Percentiles rank a stretch among this genome's conserved stretches.
Evolutionary conservation across 495 filamentous ascomycete genomes (phyloP).

Genomic region (Penicillium pulvis): DNA sequence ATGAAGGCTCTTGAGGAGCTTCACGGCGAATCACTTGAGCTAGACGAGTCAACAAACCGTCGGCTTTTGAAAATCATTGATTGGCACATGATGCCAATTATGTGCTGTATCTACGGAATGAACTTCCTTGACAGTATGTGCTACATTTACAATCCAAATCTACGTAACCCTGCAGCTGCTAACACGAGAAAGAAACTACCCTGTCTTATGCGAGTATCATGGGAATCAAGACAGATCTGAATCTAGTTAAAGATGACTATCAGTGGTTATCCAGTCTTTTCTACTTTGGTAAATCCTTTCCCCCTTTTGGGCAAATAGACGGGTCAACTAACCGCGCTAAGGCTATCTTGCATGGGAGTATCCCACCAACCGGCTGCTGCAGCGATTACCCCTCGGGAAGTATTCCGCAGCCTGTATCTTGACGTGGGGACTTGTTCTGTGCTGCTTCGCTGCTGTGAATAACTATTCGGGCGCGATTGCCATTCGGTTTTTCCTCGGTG

Average conservation of each 20-base stretch:
- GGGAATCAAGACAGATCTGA: conserved; percentile 56
- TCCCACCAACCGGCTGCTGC: conserved; percentile 61
- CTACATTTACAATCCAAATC: neutral
- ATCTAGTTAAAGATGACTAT: conserved; percentile 45
- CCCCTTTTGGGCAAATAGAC: neutral
- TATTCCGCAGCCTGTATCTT: conserved; percentile 59
- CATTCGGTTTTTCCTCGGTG: conserved; percentile 61
- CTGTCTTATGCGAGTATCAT: conserved; percentile 65
- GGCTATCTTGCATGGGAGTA: conserved; percentile 68
- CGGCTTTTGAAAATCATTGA: conserved; percentile 60
- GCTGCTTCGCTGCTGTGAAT: conserved; percentile 54
- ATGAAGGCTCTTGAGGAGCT: conserved; percentile 55
- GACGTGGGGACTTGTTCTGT: conserved; percentile 59
- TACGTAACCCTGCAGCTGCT: neutral
- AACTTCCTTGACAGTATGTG: conserved; percentile 62
- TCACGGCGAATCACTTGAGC: conserved; percentile 48
- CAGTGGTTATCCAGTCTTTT: conserved; percentile 61
- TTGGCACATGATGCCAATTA: conserved; percentile 61
- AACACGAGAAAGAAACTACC: conserved; percentile 51
- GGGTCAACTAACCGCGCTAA: conserved; percentile 12
- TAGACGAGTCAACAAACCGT: conserved; percentile 60
- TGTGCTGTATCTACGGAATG: conserved; percentile 65
- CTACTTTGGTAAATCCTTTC: conserved; percentile 54
- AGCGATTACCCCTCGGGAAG: conserved; percentile 60
- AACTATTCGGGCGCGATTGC: conserved; percentile 53